A percentile compares a stretch with the other conserved stretches of the same genome.
These are phyloP conservation scores for Psilocybe subaeruginosa DNA, from an alignment of 768 basidiomycete species.

Conservation along the genomic window DNA sequence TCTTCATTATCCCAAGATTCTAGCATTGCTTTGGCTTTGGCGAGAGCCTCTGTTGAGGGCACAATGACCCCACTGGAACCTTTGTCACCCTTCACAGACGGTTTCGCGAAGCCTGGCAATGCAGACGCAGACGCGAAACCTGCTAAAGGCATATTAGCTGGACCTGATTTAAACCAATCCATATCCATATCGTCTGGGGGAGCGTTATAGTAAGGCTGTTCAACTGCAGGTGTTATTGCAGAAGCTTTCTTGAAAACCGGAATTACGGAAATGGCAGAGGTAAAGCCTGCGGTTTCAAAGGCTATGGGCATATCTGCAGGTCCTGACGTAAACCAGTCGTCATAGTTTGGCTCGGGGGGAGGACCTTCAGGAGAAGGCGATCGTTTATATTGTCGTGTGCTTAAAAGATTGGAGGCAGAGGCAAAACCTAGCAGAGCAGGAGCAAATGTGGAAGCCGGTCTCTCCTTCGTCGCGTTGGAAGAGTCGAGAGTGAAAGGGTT, in stretches of 20 bases:
- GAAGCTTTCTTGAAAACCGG: slow-evolving; percentile 33
- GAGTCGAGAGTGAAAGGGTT: slow-evolving; percentile 40
- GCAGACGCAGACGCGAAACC: slow-evolving; percentile 7
- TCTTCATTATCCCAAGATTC: slow-evolving; percentile 50
- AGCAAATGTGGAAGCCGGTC: not conserved
- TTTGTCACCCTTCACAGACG: slow-evolving; percentile 25
- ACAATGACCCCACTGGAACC: slow-evolving; percentile 32
- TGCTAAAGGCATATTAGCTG: slow-evolving; percentile 20
- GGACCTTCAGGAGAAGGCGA: slow-evolving; percentile 43
- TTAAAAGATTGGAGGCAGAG: slow-evolving; percentile 28
- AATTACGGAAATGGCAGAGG: slow-evolving; percentile 6
- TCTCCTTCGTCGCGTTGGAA: slow-evolving; percentile 11
- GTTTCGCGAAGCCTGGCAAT: slow-evolving; percentile 30
- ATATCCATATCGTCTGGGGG: slow-evolving; percentile 42
- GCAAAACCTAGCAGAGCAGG: slow-evolving; percentile 25
- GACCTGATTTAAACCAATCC: slow-evolving; percentile 53
- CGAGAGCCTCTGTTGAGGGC: slow-evolving; percentile 59
- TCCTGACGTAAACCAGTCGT: slow-evolving; percentile 52
- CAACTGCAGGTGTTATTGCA: slow-evolving; percentile 3
- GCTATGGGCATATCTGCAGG: slow-evolving; percentile 20
- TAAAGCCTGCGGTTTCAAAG: not conserved
- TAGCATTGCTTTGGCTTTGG: slow-evolving; percentile 56
- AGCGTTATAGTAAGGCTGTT: slow-evolving; percentile 24
- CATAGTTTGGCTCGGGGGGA: slow-evolving; percentile 42
- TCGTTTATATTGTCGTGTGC: slow-evolving; percentile 22